phyloP scores from a whole-genome alignment of 495 filamentous ascomycete genomes.

The Aspergillus olivimuriae region DNA sequence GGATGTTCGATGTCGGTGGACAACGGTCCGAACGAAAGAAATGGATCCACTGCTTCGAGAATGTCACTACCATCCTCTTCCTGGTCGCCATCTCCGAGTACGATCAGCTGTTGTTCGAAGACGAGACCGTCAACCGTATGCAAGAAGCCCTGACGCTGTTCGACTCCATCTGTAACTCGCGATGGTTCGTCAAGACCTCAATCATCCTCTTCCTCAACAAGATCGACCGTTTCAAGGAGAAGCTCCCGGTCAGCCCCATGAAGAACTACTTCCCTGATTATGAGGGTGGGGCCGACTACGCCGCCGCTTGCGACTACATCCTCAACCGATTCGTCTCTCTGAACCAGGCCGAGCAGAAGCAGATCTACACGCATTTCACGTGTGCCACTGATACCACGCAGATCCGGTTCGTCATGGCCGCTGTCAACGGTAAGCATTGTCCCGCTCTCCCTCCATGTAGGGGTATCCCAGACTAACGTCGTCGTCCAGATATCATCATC shows the following conservation, averaged over 20 bases:
- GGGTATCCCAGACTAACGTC: conserved; percentile 4
- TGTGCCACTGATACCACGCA: conserved; percentile 97
- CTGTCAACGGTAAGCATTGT: conserved; percentile 80
- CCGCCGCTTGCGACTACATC: conserved; percentile 92
- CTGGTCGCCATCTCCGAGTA: conserved; percentile 98
- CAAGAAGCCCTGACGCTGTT: conserved; percentile 97
- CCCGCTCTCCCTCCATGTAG: neutral
- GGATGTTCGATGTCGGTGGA: conserved; percentile 99
- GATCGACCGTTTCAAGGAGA: conserved; percentile 99
- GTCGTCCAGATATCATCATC: conserved; percentile 86
- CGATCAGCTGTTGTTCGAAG: conserved; percentile 96
- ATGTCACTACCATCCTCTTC: conserved; percentile 98
- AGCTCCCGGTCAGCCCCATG: conserved; percentile 98
- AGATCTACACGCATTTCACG: conserved; percentile 99
- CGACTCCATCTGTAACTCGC: conserved; percentile 98
- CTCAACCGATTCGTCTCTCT: conserved; percentile 94
- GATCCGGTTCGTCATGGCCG: conserved; percentile 99
- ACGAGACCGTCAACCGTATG: conserved; percentile 88
- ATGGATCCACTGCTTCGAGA: conserved; percentile 99
- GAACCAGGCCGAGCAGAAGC: conserved; percentile 98
- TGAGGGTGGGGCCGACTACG: conserved; percentile 88
- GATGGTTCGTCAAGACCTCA: conserved; percentile 99
- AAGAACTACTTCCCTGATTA: conserved; percentile 99
- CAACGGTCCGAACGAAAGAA: conserved; percentile 99
- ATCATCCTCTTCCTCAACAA: conserved; percentile 99